Evolutionary conservation across 352 stramenopile genomes (phyloP).

Genomic region (Phytopythium ostracodes): DNA sequence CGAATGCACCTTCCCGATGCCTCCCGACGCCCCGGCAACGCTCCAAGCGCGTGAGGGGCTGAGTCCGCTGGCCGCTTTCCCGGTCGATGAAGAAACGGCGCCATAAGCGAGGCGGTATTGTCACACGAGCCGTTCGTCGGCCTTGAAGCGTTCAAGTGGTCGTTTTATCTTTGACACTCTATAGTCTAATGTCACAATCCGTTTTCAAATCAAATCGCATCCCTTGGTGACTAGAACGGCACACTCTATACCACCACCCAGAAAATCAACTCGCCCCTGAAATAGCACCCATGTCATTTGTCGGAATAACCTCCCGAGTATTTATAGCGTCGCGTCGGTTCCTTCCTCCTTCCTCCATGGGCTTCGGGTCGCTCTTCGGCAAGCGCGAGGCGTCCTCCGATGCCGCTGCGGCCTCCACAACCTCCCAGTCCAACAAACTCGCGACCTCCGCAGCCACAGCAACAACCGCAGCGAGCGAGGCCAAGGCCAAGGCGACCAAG

Average conservation of each 20-base stretch:
- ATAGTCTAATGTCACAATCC: background rate
- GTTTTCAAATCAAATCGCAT: background rate
- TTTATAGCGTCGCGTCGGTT: background rate
- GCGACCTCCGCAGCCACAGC: background rate
- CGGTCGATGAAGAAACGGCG: background rate
- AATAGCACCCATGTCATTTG: constrained; percentile 1
- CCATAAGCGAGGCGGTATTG: background rate
- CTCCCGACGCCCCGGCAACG: background rate
- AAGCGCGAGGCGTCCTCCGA: background rate
- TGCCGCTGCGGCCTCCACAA: background rate
- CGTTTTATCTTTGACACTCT: background rate
- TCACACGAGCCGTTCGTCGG: too few relatives aligned
- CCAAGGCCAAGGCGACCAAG: constrained; percentile 5
- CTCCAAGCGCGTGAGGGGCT: background rate
- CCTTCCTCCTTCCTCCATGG: background rate
- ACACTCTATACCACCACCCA: background rate
- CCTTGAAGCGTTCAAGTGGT: background rate
- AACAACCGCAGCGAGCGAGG: background rate
- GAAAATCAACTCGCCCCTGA: background rate
- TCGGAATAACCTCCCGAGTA: background rate
- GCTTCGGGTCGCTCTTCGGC: background rate
- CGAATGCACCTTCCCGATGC: background rate
- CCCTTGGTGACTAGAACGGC: background rate
- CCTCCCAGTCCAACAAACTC: background rate
- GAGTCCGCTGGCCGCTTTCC: background rate